phyloP scores from a whole-genome alignment of 805 yeast genomes.

The Lipomyces yamanashiensis region DNA sequence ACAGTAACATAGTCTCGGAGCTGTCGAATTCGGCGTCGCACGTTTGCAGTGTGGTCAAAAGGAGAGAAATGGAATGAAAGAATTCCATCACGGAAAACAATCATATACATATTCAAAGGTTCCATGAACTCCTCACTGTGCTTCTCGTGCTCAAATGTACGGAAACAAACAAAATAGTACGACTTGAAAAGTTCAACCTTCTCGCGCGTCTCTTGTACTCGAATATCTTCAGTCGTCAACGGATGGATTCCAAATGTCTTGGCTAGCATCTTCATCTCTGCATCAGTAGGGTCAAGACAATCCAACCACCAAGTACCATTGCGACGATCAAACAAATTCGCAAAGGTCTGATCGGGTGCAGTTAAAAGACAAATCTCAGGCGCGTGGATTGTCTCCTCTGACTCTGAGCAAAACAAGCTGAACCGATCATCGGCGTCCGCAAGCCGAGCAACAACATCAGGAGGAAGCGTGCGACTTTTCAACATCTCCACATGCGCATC shows the following conservation, averaged over 20 bases:
- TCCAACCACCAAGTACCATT: constrained; percentile 96
- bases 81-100: constrained; percentile 64
- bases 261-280: constrained; percentile 88
- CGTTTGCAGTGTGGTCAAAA: constrained; percentile 62
- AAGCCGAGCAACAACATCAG: constrained; percentile 29
- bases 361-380: constrained; percentile 77
- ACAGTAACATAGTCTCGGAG: constrained; percentile 64
- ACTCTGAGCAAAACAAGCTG: constrained; percentile 78
- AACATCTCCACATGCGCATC: constrained; percentile 18
- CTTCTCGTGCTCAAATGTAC: constrained; percentile 86
- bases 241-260: constrained; percentile 98
- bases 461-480: constrained; percentile 27
- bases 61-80: constrained; percentile 65
- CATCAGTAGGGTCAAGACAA: constrained; percentile 90
- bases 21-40: constrained; percentile 66
- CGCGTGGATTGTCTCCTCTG: constrained; percentile 87
- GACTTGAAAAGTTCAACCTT: constrained; percentile 89
- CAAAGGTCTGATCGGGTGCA: constrained; percentile 64
- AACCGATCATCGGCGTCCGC: constrained; percentile 59
- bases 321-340: constrained; percentile 69
- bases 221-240: constrained; percentile 94
- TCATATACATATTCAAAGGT: constrained; percentile 64
- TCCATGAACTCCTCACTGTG: constrained; percentile 80
- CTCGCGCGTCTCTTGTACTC: constrained; percentile 96
- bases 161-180: constrained; percentile 95